These are phyloP conservation scores for Carex cristatella DNA, from an alignment of 176 grass and related monocot species.

Conservation along the genomic window DNA sequence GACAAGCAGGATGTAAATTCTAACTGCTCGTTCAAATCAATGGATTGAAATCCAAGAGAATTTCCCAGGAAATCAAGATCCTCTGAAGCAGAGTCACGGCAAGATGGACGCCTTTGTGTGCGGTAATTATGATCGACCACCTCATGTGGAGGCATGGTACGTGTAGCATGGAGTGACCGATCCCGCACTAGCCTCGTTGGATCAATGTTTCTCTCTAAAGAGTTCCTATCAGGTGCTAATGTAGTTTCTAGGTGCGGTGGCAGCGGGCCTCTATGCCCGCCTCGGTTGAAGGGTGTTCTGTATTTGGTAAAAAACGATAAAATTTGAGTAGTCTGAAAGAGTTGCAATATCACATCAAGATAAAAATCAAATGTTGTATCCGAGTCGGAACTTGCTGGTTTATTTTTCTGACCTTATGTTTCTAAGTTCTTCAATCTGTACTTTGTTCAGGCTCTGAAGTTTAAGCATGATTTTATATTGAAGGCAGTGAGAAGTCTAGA, in stretches of 20 bases:
- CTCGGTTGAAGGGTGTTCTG: conserved; percentile 31
- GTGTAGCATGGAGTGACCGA: conserved; percentile 28
- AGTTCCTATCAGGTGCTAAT: conserved; percentile 35
- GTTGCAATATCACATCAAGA: not conserved
- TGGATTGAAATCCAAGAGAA: conserved; percentile 37
- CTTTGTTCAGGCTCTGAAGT: not conserved
- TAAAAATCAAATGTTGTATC: not conserved
- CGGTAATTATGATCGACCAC: conserved; percentile 21
- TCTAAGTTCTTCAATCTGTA: not conserved
- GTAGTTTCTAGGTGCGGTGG: conserved; percentile 25
- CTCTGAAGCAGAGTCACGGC: conserved; percentile 33
- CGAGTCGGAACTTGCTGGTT: not conserved
- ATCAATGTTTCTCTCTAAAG: conserved; percentile 24
- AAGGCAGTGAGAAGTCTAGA: not conserved
- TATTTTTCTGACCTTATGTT: not conserved
- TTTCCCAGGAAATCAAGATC: conserved; percentile 50
- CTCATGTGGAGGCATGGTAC: conserved; percentile 9
- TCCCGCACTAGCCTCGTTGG: conserved; percentile 48
- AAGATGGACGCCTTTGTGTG: conserved; percentile 9
- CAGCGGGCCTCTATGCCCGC: conserved; percentile 27
- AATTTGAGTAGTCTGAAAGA: not conserved
- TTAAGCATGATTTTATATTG: not conserved
- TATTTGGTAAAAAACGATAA: not conserved
- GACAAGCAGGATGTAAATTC: conserved; percentile 21
- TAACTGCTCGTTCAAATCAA: conserved; percentile 51